phyloP scores from a whole-genome alignment of 805 yeast genomes.

The Monosporozyma aerobia region DNA sequence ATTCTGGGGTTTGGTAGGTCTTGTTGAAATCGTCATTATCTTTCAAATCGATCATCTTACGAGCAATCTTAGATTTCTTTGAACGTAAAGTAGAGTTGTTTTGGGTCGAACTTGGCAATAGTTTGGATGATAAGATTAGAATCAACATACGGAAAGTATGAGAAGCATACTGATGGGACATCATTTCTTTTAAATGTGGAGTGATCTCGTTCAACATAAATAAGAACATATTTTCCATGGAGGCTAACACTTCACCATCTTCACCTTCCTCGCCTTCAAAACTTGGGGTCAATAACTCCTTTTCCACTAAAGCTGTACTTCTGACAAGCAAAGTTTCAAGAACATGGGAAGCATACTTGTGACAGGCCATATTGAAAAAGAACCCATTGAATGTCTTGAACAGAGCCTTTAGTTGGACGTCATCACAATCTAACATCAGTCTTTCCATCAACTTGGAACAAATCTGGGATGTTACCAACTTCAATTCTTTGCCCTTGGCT shows the following conservation, averaged over 20 bases:
- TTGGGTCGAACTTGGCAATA: constrained; percentile 61
- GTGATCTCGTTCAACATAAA: constrained; percentile 58
- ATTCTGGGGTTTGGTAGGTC: constrained; percentile 58
- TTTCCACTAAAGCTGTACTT: constrained; percentile 64
- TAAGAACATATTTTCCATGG: constrained; percentile 60
- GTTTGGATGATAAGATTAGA: constrained; percentile 66
- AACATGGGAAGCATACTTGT: constrained; percentile 90
- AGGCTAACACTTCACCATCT: constrained; percentile 34
- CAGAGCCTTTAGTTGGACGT: constrained; percentile 53
- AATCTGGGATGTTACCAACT: constrained; percentile 86
- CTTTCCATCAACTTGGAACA: constrained; percentile 91
- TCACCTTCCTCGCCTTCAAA: constrained; percentile 28
- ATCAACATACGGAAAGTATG: constrained; percentile 73
- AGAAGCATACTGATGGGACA: constrained; percentile 73
- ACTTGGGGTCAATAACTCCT: constrained; percentile 48
- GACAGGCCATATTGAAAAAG: constrained; percentile 66
- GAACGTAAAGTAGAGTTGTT: constrained; percentile 70
- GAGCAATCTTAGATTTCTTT: constrained; percentile 75
- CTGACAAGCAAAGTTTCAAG: constrained; percentile 76
- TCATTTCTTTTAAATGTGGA: constrained; percentile 50
- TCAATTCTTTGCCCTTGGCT: constrained; percentile 79
- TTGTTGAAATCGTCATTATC: constrained; percentile 65
- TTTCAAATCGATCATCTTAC: constrained; percentile 84
- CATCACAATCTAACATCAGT: constrained; percentile 56
- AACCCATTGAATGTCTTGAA: constrained; percentile 65